These are phyloP conservation scores for Talaromyces sp. DNA, from an alignment of 2,329 filamentous ascomycete species.

Conservation along the genomic window DNA sequence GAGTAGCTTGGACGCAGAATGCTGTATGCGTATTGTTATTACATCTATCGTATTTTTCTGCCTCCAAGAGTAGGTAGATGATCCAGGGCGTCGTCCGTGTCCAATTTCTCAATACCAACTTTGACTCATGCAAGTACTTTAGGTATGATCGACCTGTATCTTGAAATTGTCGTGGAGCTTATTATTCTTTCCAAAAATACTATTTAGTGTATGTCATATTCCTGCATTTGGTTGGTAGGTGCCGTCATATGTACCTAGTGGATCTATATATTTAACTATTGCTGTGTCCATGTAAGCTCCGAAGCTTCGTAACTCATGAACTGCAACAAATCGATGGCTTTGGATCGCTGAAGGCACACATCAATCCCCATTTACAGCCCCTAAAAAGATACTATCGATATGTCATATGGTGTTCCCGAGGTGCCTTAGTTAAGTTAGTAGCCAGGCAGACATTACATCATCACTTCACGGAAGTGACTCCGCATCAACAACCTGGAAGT, in stretches of 20 bases:
- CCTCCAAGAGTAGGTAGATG: not conserved
- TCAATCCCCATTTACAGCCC: no score
- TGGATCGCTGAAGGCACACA: no score
- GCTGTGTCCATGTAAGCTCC: not conserved
- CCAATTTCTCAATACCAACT: not conserved
- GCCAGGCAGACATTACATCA: constrained; percentile 3
- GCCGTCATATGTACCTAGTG: not conserved
- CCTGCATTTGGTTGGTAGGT: not conserved
- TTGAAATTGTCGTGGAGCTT: not conserved
- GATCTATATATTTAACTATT: no score
- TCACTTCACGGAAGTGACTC: not conserved
- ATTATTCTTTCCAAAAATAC: not conserved
- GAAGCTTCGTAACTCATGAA: not conserved
- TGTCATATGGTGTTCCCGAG: not conserved
- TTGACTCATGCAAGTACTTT: not conserved
- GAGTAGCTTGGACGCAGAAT: not conserved
- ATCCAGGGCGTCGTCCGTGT: not conserved
- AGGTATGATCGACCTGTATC: not conserved
- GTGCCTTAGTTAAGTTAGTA: not conserved
- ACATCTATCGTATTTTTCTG: not conserved
- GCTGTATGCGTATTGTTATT: constrained; percentile 2
- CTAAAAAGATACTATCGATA: no score
- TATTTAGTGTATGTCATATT: not conserved
- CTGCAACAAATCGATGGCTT: not conserved
- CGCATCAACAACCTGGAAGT: not conserved